phyloP scores from a whole-genome alignment of 1,284 basidiomycete species.

The Ustilago crameri region DNA sequence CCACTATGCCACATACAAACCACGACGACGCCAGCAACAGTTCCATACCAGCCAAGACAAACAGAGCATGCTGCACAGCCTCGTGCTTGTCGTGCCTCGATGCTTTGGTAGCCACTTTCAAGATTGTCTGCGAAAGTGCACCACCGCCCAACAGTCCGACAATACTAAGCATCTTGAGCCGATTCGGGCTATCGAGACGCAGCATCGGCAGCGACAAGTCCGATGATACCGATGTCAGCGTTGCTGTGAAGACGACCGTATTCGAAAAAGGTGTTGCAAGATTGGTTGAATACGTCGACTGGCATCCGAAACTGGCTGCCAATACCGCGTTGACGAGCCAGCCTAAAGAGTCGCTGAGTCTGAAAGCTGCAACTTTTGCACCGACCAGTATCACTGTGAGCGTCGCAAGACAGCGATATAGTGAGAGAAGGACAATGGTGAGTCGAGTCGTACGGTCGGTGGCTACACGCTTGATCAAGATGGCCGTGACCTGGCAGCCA shows the following conservation, averaged over 20 bases:
- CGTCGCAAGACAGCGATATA: constrained; percentile 21
- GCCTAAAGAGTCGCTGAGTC: constrained; percentile 18
- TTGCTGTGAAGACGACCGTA: constrained; percentile 50
- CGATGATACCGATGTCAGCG: constrained; percentile 37
- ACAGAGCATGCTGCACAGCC: constrained; percentile 31
- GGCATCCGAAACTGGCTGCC: constrained; percentile 30
- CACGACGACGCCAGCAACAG: constrained; percentile 18
- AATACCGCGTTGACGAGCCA: constrained; percentile 38
- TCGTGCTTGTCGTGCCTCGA: constrained; percentile 19
- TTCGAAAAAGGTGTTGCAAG: constrained; percentile 42
- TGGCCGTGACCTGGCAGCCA: constrained; percentile 34
- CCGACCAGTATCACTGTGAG: constrained; percentile 27
- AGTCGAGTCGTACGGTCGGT: constrained; percentile 17
- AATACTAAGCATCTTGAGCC: constrained; percentile 32
- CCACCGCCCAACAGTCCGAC: constrained; percentile 32
- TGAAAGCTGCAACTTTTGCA: constrained; percentile 4
- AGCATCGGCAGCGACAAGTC: constrained; percentile 31
- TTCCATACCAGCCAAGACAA: constrained; percentile 25
- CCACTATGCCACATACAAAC: constrained; percentile 20
- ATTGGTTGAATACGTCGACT: constrained; percentile 34
- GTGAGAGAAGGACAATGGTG: constrained; percentile 12
- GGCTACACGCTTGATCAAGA: constrained; percentile 19
- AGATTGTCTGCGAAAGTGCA: constrained; percentile 30
- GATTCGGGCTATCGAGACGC: constrained; percentile 11
- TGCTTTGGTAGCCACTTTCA: constrained; percentile 34